phyloP scores from a whole-genome alignment of 2,329 filamentous ascomycete genomes.

The Colletotrichum tabaci region DNA sequence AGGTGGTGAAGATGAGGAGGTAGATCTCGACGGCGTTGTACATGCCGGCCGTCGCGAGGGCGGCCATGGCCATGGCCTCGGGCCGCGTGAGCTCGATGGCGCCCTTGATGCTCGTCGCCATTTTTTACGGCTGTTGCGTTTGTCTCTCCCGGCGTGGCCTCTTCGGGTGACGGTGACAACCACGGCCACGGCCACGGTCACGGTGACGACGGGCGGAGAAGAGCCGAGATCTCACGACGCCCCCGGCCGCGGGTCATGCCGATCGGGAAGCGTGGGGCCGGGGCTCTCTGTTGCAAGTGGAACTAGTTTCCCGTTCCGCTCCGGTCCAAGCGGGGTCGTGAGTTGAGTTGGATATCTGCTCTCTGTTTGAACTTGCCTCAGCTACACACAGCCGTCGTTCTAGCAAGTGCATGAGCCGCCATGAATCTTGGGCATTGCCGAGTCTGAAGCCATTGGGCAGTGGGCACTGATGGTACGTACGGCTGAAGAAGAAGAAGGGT shows the following conservation, averaged over 20 bases:
- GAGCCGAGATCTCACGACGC: not conserved
- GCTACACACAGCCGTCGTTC: no score
- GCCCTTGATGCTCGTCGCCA: slow-evolving; percentile 29
- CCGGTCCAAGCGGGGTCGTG: no score
- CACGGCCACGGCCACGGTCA: no score
- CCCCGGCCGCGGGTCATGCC: not conserved
- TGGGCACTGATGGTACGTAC: no score
- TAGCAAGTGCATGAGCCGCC: not conserved
- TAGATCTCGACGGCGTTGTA: slow-evolving; percentile 47
- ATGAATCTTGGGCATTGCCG: slow-evolving; percentile 23
- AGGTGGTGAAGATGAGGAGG: slow-evolving; percentile 47
- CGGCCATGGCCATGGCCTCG: slow-evolving; percentile 42
- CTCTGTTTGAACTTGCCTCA: not conserved
- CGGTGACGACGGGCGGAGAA: not conserved
- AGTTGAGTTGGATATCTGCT: no score
- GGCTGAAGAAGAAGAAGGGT: not conserved
- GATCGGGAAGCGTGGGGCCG: not conserved
- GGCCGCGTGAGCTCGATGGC: slow-evolving; percentile 22
- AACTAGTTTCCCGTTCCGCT: no score
- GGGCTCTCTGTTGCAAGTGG: not conserved
- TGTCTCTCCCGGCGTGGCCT: not conserved
- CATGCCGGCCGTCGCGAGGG: slow-evolving; percentile 44
- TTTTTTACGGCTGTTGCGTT: no score
- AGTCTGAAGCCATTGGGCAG: slow-evolving; percentile 8
- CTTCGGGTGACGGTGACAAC: no score